These are phyloP conservation scores for Funneliformis caledonium DNA, from an alignment of 371 early-diverging fungal genomes.

Conservation along the genomic window DNA sequence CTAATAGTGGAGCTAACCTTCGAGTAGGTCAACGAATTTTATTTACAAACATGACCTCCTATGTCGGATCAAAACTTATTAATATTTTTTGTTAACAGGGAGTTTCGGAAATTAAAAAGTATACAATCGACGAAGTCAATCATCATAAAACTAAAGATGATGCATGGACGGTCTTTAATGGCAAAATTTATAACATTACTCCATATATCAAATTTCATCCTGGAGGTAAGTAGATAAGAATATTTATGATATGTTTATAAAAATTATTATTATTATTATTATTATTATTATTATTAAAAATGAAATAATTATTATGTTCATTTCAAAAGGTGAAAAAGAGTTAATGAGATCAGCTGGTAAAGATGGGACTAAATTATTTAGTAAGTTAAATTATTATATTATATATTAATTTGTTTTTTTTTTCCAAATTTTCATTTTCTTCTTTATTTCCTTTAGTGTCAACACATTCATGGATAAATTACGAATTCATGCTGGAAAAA, in stretches of 20 bases:
- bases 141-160: constrained; percentile 81
- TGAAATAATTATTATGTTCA: background rate
- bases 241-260: background rate
- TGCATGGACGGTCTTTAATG: constrained; percentile 92
- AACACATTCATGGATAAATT: constrained; percentile 95
- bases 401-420: background rate
- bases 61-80: constrained; percentile 3
- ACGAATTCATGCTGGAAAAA: constrained; percentile 80
- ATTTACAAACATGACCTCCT: background rate
- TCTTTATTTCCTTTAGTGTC: constrained; percentile 56
- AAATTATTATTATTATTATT: background rate
- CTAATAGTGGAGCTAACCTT: constrained; percentile 75
- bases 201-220: constrained; percentile 96
- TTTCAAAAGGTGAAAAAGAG: constrained; percentile 64
- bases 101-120: constrained; percentile 58
- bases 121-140: constrained; percentile 79
- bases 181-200: constrained; percentile 95
- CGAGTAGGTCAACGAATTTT: constrained; percentile 47
- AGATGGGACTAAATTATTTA: constrained; percentile 92
- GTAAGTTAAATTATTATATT: constrained; percentile 53
- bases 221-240: constrained; percentile 68
- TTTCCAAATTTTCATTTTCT: background rate
- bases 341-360: constrained; percentile 94
- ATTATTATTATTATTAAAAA: background rate
- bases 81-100: constrained; percentile 50